A percentile compares a stretch with the other conserved stretches of the same genome.
Conservation (phyloP, 176 grass and related monocot species). For the Bonia amplexicaulis region DNA sequence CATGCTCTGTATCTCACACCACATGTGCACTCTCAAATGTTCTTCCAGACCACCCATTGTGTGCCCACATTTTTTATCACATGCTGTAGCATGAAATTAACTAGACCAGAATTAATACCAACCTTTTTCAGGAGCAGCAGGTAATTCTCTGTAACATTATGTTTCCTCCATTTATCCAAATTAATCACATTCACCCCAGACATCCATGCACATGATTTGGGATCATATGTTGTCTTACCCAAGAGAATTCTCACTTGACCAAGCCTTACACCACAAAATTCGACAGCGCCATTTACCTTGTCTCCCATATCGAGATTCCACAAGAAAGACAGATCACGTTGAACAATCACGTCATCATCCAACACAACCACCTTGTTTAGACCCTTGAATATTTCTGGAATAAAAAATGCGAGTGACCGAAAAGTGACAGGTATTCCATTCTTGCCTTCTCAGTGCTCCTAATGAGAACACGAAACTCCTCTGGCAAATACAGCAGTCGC, state of each 20-base stretch:
- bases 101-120: slow-evolving; percentile 1
- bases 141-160: slow-evolving; percentile 69
- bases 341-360: slow-evolving; percentile 93
- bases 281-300: slow-evolving; percentile 82
- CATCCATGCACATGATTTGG: slow-evolving; percentile 89
- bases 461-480: slow-evolving; percentile 90
- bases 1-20: background rate
- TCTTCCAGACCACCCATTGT: background rate
- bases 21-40: too few species aligned
- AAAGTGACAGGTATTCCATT: slow-evolving; percentile 72
- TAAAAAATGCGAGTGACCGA: slow-evolving; percentile 90
- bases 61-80: background rate
- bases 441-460: slow-evolving; percentile 48
- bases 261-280: slow-evolving; percentile 68
- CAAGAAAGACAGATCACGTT: slow-evolving; percentile 73
- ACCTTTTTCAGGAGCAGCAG: slow-evolving; percentile 69
- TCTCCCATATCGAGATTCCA: slow-evolving; percentile 85
- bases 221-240: slow-evolving; percentile 60
- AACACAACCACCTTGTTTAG: slow-evolving; percentile 76
- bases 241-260: slow-evolving; percentile 63
- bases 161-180: slow-evolving; percentile 89
- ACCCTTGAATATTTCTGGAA: slow-evolving; percentile 91
- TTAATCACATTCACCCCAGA: slow-evolving; percentile 88
- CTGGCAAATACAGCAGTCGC: slow-evolving; percentile 54
- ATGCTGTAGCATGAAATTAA: background rate